phyloP scores from a whole-genome alignment of 345 rosid species.

The Arabis alpina region DNA sequence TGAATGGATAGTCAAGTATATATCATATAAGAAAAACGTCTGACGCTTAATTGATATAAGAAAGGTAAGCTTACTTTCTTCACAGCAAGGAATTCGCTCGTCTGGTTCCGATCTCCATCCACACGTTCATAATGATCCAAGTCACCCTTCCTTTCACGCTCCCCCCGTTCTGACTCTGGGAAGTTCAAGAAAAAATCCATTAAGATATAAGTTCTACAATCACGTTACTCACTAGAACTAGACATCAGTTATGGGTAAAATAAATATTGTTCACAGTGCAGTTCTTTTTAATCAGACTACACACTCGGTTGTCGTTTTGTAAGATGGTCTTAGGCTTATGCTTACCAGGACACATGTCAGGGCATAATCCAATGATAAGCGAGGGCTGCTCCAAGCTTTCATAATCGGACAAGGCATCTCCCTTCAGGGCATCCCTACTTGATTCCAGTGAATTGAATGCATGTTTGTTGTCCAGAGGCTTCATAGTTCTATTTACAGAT shows the following conservation, averaged over 20 bases:
- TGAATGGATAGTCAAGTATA: conserved; percentile 12
- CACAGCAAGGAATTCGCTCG: conserved; percentile 79
- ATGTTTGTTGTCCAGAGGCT: conserved; percentile 46
- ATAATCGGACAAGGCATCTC: conserved; percentile 49
- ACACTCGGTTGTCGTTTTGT: conserved; percentile 17
- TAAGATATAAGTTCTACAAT: conserved; percentile 23
- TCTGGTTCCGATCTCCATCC: conserved; percentile 94
- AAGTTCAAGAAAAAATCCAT: conserved; percentile 26
- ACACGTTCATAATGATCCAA: conserved; percentile 92
- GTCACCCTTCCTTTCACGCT: conserved; percentile 98
- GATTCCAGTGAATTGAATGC: conserved; percentile 44
- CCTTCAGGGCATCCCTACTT: conserved; percentile 46
- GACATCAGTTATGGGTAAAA: conserved; percentile 19
- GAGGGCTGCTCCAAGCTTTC: conserved; percentile 58
- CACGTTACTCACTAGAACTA: conserved; percentile 17
- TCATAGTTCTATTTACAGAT: conserved; percentile 44
- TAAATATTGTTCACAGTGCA: neutral
- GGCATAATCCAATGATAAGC: conserved; percentile 75
- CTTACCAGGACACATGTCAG: conserved; percentile 96
- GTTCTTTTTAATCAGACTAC: conserved; percentile 23
- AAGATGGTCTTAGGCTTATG: conserved; percentile 34
- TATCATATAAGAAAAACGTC: conserved; percentile 26
- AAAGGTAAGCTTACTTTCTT: conserved; percentile 55
- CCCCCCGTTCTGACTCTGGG: conserved; percentile 87
- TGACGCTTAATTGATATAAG: conserved; percentile 7